Evolutionary conservation across 805 yeast genomes (phyloP).

Genomic region (Millerozyma miso): DNA sequence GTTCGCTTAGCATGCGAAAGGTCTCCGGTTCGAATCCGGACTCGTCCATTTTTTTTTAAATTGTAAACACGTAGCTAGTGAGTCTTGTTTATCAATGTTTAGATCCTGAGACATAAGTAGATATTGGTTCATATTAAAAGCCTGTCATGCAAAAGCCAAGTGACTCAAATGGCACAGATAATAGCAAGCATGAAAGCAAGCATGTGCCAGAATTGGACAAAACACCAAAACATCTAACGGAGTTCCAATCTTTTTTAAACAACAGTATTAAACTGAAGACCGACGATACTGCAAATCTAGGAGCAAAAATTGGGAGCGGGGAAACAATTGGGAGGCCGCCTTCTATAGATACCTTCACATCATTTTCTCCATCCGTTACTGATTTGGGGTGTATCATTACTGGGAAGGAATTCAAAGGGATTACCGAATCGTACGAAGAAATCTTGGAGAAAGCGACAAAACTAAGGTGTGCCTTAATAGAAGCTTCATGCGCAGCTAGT

Average conservation of each 20-base stretch:
- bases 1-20: conserved; percentile 43
- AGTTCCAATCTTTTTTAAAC: conserved; percentile 52
- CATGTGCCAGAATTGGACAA: not conserved
- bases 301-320: not conserved
- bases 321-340: conserved; percentile 17
- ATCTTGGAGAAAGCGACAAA: conserved; percentile 44
- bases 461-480: conserved; percentile 44
- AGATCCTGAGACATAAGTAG: no score
- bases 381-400: conserved; percentile 62
- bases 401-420: conserved; percentile 51
- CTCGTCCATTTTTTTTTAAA: conserved; percentile 20
- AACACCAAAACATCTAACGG: conserved; percentile 55
- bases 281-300: conserved; percentile 10
- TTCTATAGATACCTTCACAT: conserved; percentile 40
- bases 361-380: conserved; percentile 49
- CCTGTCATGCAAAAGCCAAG: no score
- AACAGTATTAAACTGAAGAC: conserved; percentile 10
- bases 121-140: no score
- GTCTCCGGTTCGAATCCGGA: conserved; percentile 34
- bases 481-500: conserved; percentile 57
- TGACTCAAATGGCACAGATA: no score
- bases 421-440: conserved; percentile 45
- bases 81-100: no score
- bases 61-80: not conserved
- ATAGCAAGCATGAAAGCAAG: no score